These are phyloP conservation scores for Trichophyton mentagrophytes DNA, from an alignment of 2,329 filamentous ascomycete genomes.

Conservation along the genomic window DNA sequence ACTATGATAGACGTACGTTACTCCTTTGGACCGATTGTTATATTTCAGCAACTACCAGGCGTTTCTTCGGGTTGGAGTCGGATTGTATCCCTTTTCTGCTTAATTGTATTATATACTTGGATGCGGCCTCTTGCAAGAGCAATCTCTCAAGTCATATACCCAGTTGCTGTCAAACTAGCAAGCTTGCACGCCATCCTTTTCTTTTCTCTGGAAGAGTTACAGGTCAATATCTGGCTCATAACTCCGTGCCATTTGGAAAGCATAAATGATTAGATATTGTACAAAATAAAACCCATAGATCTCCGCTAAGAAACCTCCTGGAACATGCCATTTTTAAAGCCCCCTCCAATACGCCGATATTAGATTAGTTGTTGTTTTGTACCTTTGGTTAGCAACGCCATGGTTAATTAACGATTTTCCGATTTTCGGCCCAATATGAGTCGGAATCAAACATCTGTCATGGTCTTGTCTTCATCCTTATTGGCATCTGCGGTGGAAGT, in stretches of 20 bases:
- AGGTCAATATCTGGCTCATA: slow-evolving; percentile 4
- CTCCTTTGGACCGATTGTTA: not conserved
- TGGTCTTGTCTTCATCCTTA: slow-evolving; percentile 30
- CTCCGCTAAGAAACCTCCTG: slow-evolving; percentile 9
- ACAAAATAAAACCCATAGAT: slow-evolving; percentile 11
- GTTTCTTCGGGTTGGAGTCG: not conserved
- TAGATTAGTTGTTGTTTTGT: not conserved
- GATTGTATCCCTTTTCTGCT: slow-evolving; percentile 4
- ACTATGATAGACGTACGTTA: not conserved
- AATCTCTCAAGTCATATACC: not conserved
- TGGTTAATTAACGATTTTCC: not conserved
- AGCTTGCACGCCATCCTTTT: slow-evolving; percentile 1
- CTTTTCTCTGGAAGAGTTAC: slow-evolving; percentile 5
- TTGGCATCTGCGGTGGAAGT: slow-evolving; percentile 27
- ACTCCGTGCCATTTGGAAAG: slow-evolving; percentile 1
- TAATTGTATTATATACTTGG: slow-evolving; percentile 14
- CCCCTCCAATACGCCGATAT: not conserved
- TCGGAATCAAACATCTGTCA: slow-evolving; percentile 28
- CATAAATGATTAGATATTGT: slow-evolving; percentile 8
- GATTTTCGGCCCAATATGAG: not conserved
- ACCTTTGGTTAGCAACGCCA: not conserved
- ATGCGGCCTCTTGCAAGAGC: not conserved
- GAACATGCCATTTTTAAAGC: not conserved
- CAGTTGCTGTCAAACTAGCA: not conserved
- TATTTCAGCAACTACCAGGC: slow-evolving; percentile 4